Evolutionary conservation across 441 rosid genomes (phyloP).

Genomic region (Brassica balearica): DNA sequence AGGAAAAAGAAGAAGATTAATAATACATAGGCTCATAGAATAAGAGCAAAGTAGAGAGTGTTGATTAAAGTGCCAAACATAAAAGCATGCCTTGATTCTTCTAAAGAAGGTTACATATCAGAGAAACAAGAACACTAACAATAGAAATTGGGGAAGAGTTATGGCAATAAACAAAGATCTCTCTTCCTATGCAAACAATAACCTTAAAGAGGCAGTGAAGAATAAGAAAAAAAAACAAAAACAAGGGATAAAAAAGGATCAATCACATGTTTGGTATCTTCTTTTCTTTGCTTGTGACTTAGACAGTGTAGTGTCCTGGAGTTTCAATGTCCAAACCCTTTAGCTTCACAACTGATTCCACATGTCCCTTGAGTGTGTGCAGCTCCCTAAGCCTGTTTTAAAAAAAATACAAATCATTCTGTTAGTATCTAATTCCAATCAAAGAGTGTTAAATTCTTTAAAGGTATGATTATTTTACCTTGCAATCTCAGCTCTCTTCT

Average conservation of each 20-base stretch:
- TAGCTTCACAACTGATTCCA: conserved; percentile 90
- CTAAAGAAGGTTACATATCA: conserved; percentile 25
- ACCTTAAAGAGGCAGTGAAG: conserved; percentile 30
- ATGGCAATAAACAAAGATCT: conserved; percentile 34
- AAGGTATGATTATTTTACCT: conserved; percentile 49
- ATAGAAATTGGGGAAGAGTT: conserved; percentile 32
- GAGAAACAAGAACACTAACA: conserved; percentile 30
- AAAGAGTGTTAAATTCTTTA: background rate
- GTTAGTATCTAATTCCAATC: background rate
- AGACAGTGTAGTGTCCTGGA: conserved; percentile 87
- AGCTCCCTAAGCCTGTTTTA: conserved; percentile 78
- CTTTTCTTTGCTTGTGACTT: conserved; percentile 11
- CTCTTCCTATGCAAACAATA: conserved; percentile 37
- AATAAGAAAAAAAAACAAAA: conserved; percentile 1
- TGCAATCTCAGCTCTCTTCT: conserved; percentile 85
- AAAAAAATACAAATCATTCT: background rate
- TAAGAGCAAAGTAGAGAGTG: conserved; percentile 34
- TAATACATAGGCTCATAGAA: conserved; percentile 37
- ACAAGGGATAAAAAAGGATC: conserved; percentile 14
- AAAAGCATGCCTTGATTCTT: conserved; percentile 32
- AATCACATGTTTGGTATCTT: conserved; percentile 16
- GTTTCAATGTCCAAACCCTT: conserved; percentile 90
- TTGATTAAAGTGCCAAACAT: conserved; percentile 28
- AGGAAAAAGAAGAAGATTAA: conserved; percentile 23
- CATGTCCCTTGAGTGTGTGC: conserved; percentile 90